Base-by-base conservation (phyloP, 176 grass and related monocot genomes). In the Musa itinerans region DNA sequence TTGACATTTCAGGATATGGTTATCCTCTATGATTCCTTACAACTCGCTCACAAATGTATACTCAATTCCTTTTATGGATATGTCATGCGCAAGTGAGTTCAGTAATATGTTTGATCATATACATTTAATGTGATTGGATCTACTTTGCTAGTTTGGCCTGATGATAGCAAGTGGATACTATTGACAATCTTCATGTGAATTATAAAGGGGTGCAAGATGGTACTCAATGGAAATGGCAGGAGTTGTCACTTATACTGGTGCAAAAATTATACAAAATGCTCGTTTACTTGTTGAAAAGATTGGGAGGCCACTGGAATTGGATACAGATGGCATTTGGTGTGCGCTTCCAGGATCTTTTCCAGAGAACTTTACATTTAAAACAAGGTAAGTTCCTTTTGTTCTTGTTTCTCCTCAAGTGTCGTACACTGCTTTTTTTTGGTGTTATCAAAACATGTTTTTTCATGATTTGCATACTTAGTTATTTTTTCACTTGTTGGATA, bases 141-240 rank as follows among this genome's bases (percentile, higher is more conserved):
- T 69, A 69, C 29, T 69, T 69, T 48, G 7, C 66, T 48, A 69
- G 15, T 49, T 16, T 69, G 9, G 2, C 50, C 34, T 23, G 8
- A 15, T 50, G 67, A 17, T 9, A 43, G 16, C 17, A n/a, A 61
- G 17, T 9, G 67, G 67, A 14, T 6, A 69, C 9, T 34, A 16
- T 9, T 67, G 12, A 66, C 14, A n/a, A 27, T 20, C 1, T 14
- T 43, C 8, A 43, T 67, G 25, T 68, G 81, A 76, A 48, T 83
- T 68, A 50, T 83, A 53, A 74, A 97, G 90, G 87, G 92, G 94
- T 54, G 94, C 94, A 89, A 97, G 94, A 83, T 97, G 94, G 94
- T 97, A 97, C 56, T 97, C 94, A 81, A 97, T 97, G 94, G 94
- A 97, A 93, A 97, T 97, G 94, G 93, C 93, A 83, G 93, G 93